These are phyloP conservation scores for Xylariaceae sp. DNA, from an alignment of 2,329 filamentous ascomycete genomes.

Conservation along the genomic window DNA sequence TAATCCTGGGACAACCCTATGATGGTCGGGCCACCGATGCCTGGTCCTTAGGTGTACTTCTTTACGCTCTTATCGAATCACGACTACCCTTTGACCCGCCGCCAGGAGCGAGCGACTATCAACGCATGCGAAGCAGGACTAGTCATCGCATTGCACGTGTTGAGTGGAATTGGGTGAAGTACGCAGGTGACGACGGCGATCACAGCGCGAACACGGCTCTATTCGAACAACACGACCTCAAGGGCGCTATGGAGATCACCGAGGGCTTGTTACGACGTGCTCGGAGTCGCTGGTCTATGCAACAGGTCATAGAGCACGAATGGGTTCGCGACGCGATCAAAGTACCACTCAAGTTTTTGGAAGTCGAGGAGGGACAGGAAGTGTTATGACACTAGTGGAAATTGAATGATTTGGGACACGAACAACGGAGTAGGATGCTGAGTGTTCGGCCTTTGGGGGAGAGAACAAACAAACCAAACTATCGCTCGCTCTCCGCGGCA, in stretches of 20 bases:
- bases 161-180: conserved; percentile 93
- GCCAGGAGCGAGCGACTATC: conserved; percentile 70
- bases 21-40: conserved; percentile 88
- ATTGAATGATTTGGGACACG: neutral
- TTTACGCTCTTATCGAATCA: conserved; percentile 92
- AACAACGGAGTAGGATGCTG: neutral
- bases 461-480: neutral
- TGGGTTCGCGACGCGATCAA: conserved; percentile 75
- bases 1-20: conserved; percentile 91
- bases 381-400: conserved; percentile 34
- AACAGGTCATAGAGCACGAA: conserved; percentile 62
- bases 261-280: conserved; percentile 81
- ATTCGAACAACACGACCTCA: conserved; percentile 59
- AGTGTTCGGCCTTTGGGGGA: too few species aligned
- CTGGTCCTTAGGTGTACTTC: conserved; percentile 88
- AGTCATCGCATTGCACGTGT: conserved; percentile 92
- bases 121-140: conserved; percentile 72
- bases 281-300: conserved; percentile 68
- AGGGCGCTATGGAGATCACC: conserved; percentile 73
- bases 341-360: conserved; percentile 57
- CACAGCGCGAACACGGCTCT: conserved; percentile 64
- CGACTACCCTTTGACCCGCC: conserved; percentile 87
- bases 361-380: conserved; percentile 54
- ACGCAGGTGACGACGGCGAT: conserved; percentile 76
- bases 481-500: neutral